Base-by-base conservation (phyloP, 2,329 filamentous ascomycete genomes). In the Paraphoma sp. region DNA sequence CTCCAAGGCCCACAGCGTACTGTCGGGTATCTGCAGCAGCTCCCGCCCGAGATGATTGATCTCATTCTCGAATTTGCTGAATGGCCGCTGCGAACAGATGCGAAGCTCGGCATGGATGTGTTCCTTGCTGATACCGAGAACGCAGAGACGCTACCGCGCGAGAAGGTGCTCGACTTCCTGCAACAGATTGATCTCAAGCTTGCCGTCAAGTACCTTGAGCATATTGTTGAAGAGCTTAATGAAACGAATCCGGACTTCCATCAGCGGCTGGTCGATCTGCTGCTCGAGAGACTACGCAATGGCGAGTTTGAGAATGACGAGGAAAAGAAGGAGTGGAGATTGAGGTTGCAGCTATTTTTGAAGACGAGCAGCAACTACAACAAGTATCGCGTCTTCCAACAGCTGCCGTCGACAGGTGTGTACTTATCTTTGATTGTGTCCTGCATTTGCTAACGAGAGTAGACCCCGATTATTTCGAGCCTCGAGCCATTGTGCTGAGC, bases 71-170 rank as follows among this genome's bases (percentile, higher is more conserved):
- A 97, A 75, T 96, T 96, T 71, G 90, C 92, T 0, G 89, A 90
- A 64, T 99, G 95, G 95, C 91, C 93, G 0, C 77, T 99, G 14
- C 84, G 85, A 52, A 84, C 84, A 12, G 87, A 92, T 59, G 87
- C 92, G 0, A 83, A 87, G 1, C 79, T 92, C 40, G 93, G 90
- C 4, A 96, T 99, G 90, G 92, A 97, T 62, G 85, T 99, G 0
- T 99, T 99, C 76, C 79, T 95, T 0, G 92, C 91, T 1, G 95
- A 99, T 73, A 95, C 92, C 1, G 92, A 97, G 72, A 98, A 98
- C 69, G 93, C 95, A 1, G 95, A 98, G 80, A 92, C 88, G 0
- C 78, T 99, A 10, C 93, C 94, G 2, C 85, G 94, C 42, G 85
- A 91, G 30, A 85, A 81, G 50, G 91, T 99, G 0, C 82, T 94